Conservation (phyloP, 2,329 filamentous ascomycete genomes). For the Fusarium xyrophilum region DNA sequence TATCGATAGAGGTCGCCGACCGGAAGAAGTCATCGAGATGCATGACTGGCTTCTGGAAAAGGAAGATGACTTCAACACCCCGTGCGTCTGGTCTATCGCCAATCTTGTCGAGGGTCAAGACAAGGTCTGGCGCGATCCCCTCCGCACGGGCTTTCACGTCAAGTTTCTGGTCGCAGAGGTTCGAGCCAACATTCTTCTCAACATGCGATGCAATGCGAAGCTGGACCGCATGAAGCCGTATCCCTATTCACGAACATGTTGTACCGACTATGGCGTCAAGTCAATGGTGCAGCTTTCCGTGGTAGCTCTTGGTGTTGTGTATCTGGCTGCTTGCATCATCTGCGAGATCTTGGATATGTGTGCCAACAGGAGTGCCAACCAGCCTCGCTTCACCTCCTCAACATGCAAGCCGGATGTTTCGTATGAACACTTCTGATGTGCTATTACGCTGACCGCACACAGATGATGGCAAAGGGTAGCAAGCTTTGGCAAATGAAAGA, state of each 20-base stretch:
- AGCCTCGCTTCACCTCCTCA: constrained; percentile 20
- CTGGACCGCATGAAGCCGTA: constrained; percentile 43
- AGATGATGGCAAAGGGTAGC: constrained; percentile 39
- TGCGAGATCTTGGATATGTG: constrained; percentile 19
- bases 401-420: constrained; percentile 36
- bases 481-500: constrained; percentile 19
- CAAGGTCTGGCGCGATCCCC: constrained; percentile 28
- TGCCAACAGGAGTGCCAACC: neutral
- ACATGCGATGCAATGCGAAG: constrained; percentile 58
- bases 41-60: constrained; percentile 16
- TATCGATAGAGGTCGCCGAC: constrained; percentile 5
- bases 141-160: constrained; percentile 41
- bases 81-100: constrained; percentile 16
- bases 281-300: constrained; percentile 16
- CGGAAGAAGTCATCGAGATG: constrained; percentile 32
- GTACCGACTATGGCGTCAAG: constrained; percentile 52
- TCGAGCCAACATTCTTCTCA: constrained; percentile 55
- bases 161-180: constrained; percentile 38
- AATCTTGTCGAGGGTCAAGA: constrained; percentile 17
- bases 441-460: constrained; percentile 39
- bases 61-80: constrained; percentile 11
- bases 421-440: constrained; percentile 34
- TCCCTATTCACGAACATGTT: constrained; percentile 59
- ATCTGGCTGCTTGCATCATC: constrained; percentile 17
- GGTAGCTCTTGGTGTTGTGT: constrained; percentile 25